Evolutionary conservation across 2,329 filamentous ascomycete genomes (phyloP), one percentile per base, ranked within the genome.

Genomic region (Penicillium frequentans): DNA sequence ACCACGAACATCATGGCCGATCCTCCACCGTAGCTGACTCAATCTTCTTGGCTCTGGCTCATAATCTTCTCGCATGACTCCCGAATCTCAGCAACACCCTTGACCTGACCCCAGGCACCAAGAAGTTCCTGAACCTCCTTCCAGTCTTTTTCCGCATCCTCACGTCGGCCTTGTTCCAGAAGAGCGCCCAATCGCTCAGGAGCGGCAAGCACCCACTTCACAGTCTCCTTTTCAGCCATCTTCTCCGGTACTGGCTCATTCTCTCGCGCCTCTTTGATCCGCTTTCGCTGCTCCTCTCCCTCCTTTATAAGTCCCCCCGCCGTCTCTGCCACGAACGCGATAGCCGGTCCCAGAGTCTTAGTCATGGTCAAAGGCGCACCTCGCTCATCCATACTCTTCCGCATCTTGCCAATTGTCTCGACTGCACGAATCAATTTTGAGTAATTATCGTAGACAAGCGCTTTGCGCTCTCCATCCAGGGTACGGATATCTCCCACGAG

Each of bases 391-490:
- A 81, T 79, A 56, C 77, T 79, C 56, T 67, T 69, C 31, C 78
- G 71, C 78, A 81, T 80, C 77, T 90, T 91, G 49, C 90, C 85
- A 68, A 99, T 99, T 3, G 93, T 98, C 75, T 96, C 93, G 11
- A 96, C 97, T 1, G 95, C 95, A n/a, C 89, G 86, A 64, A 99
- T 97, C 64, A 99, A 78, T 77, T 98, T 98, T 65, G 90, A 95
- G 75, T 98, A 99, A 72, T 99, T 99, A 73, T 99, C 93, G 74
- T 99, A 99, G 5, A 99, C 95, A 60, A 99, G 78, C 1, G 93
- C 93, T 77, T 99, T 99, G 75, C 95, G 90, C 81, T 99, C 95
- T 24, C 93, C 93, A 69, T 98, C 95, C 19, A 99, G 81, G 2
- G 91, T 93, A 37, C 92, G 81, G 48, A 96, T 93, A 77, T 98